Conservation (phyloP, 23 red algal genomes). For the Gracilaria gracilis region DNA sequence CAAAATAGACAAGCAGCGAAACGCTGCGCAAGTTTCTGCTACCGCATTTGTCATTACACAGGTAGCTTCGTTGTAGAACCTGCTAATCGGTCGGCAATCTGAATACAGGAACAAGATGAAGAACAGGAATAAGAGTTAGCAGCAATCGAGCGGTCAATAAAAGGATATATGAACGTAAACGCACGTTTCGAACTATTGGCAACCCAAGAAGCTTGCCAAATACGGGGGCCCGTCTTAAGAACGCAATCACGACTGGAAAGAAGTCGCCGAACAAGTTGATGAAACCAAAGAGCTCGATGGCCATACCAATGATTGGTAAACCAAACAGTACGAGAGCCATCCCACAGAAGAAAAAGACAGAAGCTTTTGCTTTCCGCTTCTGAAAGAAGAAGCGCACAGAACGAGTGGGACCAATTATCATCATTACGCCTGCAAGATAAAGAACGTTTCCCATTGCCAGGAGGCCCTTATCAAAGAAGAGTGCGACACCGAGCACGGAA, state of each 20-base stretch:
- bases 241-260: slow-evolving; percentile 85
- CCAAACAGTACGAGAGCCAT: slow-evolving; percentile 91
- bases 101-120: background rate
- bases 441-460: slow-evolving; percentile 91
- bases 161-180: slow-evolving; percentile 43
- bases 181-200: slow-evolving; percentile 69
- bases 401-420: slow-evolving; percentile 93
- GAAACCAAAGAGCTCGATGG: slow-evolving; percentile 83
- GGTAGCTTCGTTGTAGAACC: slow-evolving; percentile 36
- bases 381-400: slow-evolving; percentile 97
- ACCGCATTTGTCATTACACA: background rate
- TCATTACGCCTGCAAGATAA: slow-evolving; percentile 81
- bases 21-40: background rate
- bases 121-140: background rate
- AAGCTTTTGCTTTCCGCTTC: slow-evolving; percentile 72
- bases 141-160: background rate
- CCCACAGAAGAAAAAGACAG: slow-evolving; percentile 89
- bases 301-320: slow-evolving; percentile 84
- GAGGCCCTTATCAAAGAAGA: slow-evolving; percentile 95
- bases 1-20: background rate
- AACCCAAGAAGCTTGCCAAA: slow-evolving; percentile 76
- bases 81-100: slow-evolving; percentile 40
- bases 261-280: slow-evolving; percentile 91
- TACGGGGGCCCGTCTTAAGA: slow-evolving; percentile 78
- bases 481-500: slow-evolving; percentile 78